phyloP scores from a whole-genome alignment of 2,329 filamentous ascomycete genomes.

The Kalmusia sp. region DNA sequence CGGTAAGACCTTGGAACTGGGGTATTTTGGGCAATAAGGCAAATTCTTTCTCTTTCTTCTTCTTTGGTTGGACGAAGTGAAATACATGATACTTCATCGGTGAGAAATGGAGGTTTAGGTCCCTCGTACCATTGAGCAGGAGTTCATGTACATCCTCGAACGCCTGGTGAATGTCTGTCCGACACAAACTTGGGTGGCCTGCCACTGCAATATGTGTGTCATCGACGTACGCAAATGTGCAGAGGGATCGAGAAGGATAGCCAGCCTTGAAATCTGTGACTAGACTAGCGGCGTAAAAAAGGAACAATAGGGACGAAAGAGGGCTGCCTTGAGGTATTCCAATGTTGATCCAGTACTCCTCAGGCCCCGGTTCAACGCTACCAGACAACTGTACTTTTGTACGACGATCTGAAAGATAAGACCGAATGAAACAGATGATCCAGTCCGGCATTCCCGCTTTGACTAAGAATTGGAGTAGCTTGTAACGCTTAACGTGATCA shows the following conservation, averaged over 20 bases:
- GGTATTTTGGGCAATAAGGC: background rate
- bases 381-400: slow-evolving; percentile 1
- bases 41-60: background rate
- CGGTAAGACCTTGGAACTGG: no score
- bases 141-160: background rate
- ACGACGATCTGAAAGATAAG: slow-evolving; percentile 3
- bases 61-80: background rate
- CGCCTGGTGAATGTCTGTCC: no score
- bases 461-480: background rate
- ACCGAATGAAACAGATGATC: slow-evolving; percentile 3
- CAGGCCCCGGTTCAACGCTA: background rate
- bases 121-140: background rate
- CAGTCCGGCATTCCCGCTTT: slow-evolving; percentile 5
- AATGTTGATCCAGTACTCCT: background rate
- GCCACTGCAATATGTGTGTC: no score
- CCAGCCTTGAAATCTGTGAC: slow-evolving; percentile 1
- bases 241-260: no score
- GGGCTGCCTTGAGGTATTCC: slow-evolving; percentile 1
- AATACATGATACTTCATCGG: slow-evolving; percentile 3
- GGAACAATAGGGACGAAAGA: slow-evolving; percentile 1
- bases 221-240: no score
- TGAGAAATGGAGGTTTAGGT: background rate
- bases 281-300: background rate
- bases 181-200: no score
- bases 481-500: background rate